Base-by-base conservation (phyloP, 2,329 filamentous ascomycete genomes). In the Ascomycota sp. region DNA sequence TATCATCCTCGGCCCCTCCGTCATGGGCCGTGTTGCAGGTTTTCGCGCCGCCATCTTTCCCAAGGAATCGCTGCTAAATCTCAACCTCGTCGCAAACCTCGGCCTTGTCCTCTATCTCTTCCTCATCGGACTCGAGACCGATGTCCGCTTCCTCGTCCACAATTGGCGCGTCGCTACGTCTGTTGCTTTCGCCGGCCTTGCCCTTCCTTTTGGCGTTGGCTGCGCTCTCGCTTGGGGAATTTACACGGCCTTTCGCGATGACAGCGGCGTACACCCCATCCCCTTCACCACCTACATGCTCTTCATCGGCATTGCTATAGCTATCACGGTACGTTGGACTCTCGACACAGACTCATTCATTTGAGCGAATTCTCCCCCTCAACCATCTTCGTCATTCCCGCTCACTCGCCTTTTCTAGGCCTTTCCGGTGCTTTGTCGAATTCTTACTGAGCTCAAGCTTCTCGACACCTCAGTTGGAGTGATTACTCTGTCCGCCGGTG, bases 221-320 rank as follows among this genome's bases (percentile, higher is more conserved):
- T 75, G 67, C 42, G 83, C 67, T 6, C 75, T 92, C 35, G 76
- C 83, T 3, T 83, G 73, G 50, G 83, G 83, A 1, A 51, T 93
- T 9, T 91, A 82, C 43, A 53, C 83, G 34, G 52, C 83, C 33
- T 92, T 91, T 42, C 58, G 59, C 15, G 23, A 44, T 8, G 57
- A 63, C 22, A 38, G 43, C 4, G 48, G 50, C 25, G 42, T 53
- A 15, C 38, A 51, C 11, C 44, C 51, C 23, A 59, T 67, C 34
- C 43, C 49, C 13, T 69, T 69, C 35, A 60, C 59, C 29, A 55
- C 62, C 8, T 69, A 82, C 28, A 59, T 60, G 36, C 52, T 66
- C 20, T 95, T 95, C 47, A 79, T 94, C 38, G 86, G 85, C 50
- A 85, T 92, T 31, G 86, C 86, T 1, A 75, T 94, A 52, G 79